phyloP scores from a whole-genome alignment of 495 filamentous ascomycete species.

The Aspergillus sparsus region DNA sequence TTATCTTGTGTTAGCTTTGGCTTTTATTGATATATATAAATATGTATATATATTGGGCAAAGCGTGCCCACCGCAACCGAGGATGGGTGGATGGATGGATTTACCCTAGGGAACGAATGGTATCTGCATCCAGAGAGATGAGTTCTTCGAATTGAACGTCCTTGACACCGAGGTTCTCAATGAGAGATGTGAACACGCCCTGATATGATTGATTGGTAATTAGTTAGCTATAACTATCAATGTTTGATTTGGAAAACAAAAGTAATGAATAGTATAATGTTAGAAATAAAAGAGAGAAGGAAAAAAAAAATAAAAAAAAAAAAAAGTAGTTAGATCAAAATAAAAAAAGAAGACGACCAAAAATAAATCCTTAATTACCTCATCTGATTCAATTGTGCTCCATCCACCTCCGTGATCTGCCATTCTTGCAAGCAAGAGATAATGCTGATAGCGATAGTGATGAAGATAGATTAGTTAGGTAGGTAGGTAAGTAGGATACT shows the following conservation, averaged over 20 bases:
- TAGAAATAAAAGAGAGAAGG: too few species aligned
- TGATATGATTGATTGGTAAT: constrained; percentile 32
- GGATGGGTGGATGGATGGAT: background rate
- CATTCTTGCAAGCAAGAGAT: constrained; percentile 23
- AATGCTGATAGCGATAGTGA: too few species aligned
- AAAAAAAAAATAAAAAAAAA: too few species aligned
- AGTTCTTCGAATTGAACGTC: constrained; percentile 98
- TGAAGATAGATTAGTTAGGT: too few species aligned
- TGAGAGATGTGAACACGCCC: constrained; percentile 96
- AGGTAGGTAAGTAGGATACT: too few species aligned
- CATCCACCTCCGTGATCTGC: constrained; percentile 55
- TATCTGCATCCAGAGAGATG: constrained; percentile 80
- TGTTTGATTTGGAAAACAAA: too few species aligned
- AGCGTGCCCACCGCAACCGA: background rate
- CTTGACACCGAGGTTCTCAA: constrained; percentile 87
- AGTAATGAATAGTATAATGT: too few species aligned
- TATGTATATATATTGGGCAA: background rate
- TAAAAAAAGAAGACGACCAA: too few species aligned
- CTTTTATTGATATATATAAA: background rate
- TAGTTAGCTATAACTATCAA: too few species aligned
- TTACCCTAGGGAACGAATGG: constrained; percentile 67
- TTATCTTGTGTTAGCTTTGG: constrained; percentile 12
- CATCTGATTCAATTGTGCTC: constrained; percentile 90
- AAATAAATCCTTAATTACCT: constrained; percentile 51
- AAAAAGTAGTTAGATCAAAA: too few species aligned